Base-by-base conservation (phyloP, 2,329 filamentous ascomycete genomes). In the Fusarium albidum region DNA sequence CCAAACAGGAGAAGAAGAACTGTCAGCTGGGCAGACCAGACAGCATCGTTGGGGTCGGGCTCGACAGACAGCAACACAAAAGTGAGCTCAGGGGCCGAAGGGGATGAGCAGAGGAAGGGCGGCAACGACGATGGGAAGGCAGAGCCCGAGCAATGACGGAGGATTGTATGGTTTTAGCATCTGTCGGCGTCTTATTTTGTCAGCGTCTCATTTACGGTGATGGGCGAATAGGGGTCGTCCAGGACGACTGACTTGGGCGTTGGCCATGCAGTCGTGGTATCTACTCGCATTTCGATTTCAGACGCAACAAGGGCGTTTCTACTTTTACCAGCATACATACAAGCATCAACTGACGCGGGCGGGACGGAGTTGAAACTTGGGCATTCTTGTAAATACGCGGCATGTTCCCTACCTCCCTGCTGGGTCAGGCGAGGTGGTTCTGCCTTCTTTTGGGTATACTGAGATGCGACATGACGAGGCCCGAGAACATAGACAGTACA, bases 11-110 rank as follows among this genome's bases (percentile, higher is more conserved):
- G 59, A 27, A 61, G 50, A 41, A 61, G 63, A 28, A 53, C 58
- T 2, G 65, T 67, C 17, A 66, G 61, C 35, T 66, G 66, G 52
- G 65, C 52, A 9, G 65, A 67, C 18, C 55, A 67, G 27, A 54
- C 61, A 14, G 49, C 58, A 13, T 55, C 55, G 9, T 55, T 55
- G 9, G 54, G 53, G 12, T 52, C 48, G 4, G 61, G 66, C 21
- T 52, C 55, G 5, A 48, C 52, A 5, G 40, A 43, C 31, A 43
- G 45, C 9, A 43, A 34, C 21, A 50, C 53, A 21, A 63, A 54
- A 28, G 51, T 40, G 7, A 39, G 55, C 12, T 47, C 61, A 8
- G 40, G 53, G n/a, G 52, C 54, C 6, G 63, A 65, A 33, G 59
- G 58, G 31, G 58, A 56, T 15, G 55, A 55, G 13, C 40, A 35